A percentile compares a stretch with the other conserved stretches of the same genome.
These are phyloP conservation scores for Vitis hybrid DNA, from an alignment of 177 flowering plant species.

Conservation along the genomic window DNA sequence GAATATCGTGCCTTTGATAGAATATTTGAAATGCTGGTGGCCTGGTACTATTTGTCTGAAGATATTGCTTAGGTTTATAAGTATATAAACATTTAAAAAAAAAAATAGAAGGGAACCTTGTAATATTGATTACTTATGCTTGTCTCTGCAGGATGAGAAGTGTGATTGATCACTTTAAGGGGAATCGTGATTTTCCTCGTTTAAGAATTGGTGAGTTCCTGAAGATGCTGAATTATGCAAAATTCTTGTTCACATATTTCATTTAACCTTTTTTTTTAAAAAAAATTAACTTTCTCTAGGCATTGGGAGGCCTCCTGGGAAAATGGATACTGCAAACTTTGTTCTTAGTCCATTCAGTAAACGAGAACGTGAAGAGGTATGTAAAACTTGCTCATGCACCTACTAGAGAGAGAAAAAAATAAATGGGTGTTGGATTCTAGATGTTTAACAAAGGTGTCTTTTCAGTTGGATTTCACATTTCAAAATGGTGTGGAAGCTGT, in stretches of 20 bases:
- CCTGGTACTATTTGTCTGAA: background rate
- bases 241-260: background rate
- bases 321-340: constrained; percentile 66
- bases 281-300: constrained; percentile 35
- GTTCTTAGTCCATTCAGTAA: constrained; percentile 72
- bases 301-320: constrained; percentile 95
- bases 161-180: constrained; percentile 74
- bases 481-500: constrained; percentile 76
- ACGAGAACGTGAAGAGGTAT: constrained; percentile 86
- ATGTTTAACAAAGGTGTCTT: background rate
- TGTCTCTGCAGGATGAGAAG: constrained; percentile 74
- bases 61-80: background rate
- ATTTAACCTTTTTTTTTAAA: background rate
- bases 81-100: background rate
- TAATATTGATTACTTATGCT: background rate
- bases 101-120: background rate
- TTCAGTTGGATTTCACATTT: constrained; percentile 77
- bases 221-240: background rate
- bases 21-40: background rate
- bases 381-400: background rate
- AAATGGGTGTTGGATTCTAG: background rate
- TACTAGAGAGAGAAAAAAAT: background rate
- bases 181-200: constrained; percentile 81
- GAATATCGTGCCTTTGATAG: background rate
- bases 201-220: constrained; percentile 64